Base-by-base conservation (phyloP, 768 basidiomycete species). In the Mycena crocata region DNA sequence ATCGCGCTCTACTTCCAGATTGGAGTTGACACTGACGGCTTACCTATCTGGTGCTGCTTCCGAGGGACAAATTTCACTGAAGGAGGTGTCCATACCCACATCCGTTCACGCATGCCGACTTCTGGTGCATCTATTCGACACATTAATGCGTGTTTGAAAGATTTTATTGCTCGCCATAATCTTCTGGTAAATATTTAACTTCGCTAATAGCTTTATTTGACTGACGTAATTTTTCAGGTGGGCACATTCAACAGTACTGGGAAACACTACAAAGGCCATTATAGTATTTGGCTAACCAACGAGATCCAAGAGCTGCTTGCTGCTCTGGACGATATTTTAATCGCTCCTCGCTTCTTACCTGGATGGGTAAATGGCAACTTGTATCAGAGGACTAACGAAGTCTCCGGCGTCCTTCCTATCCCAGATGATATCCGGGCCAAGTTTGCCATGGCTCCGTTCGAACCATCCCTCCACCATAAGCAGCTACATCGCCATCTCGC, bases 281-380 rank as follows among this genome's bases (percentile, higher is more conserved):
- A 56, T 30, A 42, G 54, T 26, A 40, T 42, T 26, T 56, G 54
- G 54, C n/a, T 56, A 5, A 56, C 40, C 3, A 56, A 56, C 28
- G 37, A 56, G 39, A 14, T 56, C 21, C 54, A 56, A 56, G 54
- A 56, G n/a, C 34, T 56, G 12, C 37, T 52, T 17, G 5, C 50
- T 3, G 14, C 32, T 26, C 24, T 52, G 17, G 31, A 52, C 15
- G 50, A 52, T 56, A 19, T 40, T 19, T n/a, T 42, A 4, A 56
- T 40, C 28, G 30, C 23, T 26, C 62, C 40, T 13, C 48, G 35
- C 19, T 21, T 35, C 7, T 34, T 55, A 23, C 21, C 51, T 28
- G 59, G 57, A 10, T 67, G 66, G 66, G 55, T 67, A 5, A 67
- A 67, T 23, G 66, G 66, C 8, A 67, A 67, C 45, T 32, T 67